Conservation (phyloP, 768 basidiomycete genomes). For the Dentipellis sp. region DNA sequence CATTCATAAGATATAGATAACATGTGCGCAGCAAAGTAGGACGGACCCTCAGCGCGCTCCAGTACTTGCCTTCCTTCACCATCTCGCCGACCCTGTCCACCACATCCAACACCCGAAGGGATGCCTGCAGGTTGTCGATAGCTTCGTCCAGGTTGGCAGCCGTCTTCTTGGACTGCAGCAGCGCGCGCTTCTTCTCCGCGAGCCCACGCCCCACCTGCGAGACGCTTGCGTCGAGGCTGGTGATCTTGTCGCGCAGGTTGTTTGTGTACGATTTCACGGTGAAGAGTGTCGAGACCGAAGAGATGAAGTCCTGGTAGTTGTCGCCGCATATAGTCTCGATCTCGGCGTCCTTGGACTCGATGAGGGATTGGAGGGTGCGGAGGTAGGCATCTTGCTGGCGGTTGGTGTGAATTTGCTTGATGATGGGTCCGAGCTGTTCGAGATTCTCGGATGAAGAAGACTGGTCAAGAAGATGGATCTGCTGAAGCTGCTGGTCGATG, state of each 20-base stretch:
- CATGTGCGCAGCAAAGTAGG: conserved; percentile 15
- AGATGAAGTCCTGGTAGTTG: conserved; percentile 97
- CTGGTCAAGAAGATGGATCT: conserved; percentile 82
- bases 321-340: conserved; percentile 94
- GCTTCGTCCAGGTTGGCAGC: conserved; percentile 93
- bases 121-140: conserved; percentile 91
- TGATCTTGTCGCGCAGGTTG: conserved; percentile 85
- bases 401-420: conserved; percentile 86
- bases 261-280: conserved; percentile 95
- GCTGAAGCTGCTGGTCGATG: conserved; percentile 85
- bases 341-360: conserved; percentile 90
- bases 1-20: conserved; percentile 14
- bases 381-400: conserved; percentile 87
- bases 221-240: conserved; percentile 81
- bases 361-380: conserved; percentile 75
- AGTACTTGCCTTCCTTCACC: conserved; percentile 90
- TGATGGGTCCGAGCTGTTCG: conserved; percentile 90
- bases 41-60: conserved; percentile 91
- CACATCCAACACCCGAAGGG: conserved; percentile 85
- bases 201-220: conserved; percentile 80
- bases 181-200: conserved; percentile 86
- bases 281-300: conserved; percentile 93
- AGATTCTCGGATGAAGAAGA: conserved; percentile 89
- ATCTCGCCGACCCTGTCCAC: conserved; percentile 88
- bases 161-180: conserved; percentile 87